Percentiles rank a stretch among this genome's conserved stretches.
Evolutionary conservation across 2,329 filamentous ascomycete species (phyloP).

Genomic region (Botryotinia narcissicola): DNA sequence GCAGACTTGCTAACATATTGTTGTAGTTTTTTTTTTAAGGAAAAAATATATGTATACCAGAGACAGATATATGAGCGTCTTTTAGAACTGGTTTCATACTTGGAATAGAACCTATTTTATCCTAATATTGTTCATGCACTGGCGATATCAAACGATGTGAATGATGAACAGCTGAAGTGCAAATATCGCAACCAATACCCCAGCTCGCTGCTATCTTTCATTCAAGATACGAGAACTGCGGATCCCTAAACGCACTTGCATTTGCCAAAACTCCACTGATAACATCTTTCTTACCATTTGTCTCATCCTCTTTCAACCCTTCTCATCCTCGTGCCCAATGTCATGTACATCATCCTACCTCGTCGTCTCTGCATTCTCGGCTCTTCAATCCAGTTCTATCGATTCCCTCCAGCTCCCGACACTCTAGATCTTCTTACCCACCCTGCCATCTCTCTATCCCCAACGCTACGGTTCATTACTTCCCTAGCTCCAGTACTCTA

Average conservation of each 20-base stretch:
- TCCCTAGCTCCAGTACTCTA: not conserved
- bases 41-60: not conserved
- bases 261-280: not conserved
- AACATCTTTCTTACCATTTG: not conserved
- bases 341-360: accelerated
- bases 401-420: not conserved
- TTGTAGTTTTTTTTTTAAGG: not conserved
- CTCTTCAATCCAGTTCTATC: too few species aligned
- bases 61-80: not conserved
- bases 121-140: not conserved
- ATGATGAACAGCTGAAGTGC: not conserved
- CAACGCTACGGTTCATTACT: accelerated
- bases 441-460: too few species aligned
- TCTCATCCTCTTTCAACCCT: not conserved
- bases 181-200: not conserved
- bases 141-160: not conserved
- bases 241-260: not conserved
- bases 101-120: not conserved
- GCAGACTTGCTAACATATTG: not conserved
- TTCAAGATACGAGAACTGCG: not conserved
- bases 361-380: not conserved
- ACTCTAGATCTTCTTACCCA: accelerated
- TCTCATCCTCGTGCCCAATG: not conserved
- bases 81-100: not conserved
- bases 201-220: not conserved